Evolutionary conservation across 179 eudicot species (phyloP).

Genomic region (Spergularia azorica): DNA sequence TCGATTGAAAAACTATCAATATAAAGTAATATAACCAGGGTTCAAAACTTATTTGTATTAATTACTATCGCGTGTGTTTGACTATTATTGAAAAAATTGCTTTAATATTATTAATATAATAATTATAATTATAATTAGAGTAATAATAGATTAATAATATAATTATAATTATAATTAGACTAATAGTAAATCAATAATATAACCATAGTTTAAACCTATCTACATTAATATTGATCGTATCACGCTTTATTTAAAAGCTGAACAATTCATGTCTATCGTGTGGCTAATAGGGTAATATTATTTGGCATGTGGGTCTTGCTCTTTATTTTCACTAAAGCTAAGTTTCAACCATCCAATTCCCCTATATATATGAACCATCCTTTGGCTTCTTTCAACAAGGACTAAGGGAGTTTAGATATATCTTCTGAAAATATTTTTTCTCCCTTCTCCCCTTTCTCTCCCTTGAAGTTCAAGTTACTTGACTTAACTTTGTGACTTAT

Average conservation of each 20-base stretch:
- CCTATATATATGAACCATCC: slow-evolving; percentile 33
- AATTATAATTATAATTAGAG: no score
- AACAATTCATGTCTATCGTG: not conserved
- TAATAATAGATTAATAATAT: not conserved
- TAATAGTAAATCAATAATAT: no score
- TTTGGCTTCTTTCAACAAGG: slow-evolving; percentile 1
- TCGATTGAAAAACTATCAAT: no score
- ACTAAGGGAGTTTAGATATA: slow-evolving; percentile 13
- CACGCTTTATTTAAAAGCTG: not conserved
- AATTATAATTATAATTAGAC: not conserved
- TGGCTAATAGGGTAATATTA: slow-evolving; percentile 1
- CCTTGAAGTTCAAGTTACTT: slow-evolving; percentile 6
- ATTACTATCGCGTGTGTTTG: no score
- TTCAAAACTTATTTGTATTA: no score
- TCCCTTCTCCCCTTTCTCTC: not conserved
- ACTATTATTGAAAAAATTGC: no score
- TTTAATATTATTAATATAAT: no score
- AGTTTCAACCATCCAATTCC: slow-evolving; percentile 22
- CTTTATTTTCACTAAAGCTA: slow-evolving; percentile 11
- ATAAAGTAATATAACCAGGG: no score
- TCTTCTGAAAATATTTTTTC: slow-evolving; percentile 2
- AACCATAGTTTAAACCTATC: no score
- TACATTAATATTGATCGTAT: no score
- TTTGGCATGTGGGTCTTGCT: slow-evolving; percentile 22
- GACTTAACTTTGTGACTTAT: slow-evolving; percentile 5